These are phyloP conservation scores for Alnus glutinosa DNA, from an alignment of 306 rosid species.

Conservation along the genomic window DNA sequence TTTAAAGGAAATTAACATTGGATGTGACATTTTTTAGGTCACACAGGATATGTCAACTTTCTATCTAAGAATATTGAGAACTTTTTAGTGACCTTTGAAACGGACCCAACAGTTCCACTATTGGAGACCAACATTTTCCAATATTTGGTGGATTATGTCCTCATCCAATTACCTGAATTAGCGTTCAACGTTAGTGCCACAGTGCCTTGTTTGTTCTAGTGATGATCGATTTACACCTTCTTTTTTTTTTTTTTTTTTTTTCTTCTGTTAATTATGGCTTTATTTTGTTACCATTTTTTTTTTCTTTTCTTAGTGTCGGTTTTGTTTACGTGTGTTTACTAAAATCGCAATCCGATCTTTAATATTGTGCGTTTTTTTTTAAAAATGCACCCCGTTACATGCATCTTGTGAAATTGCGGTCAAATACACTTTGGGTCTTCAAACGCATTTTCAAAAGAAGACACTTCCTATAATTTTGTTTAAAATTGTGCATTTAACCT, in stretches of 20 bases:
- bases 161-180: constrained; percentile 24
- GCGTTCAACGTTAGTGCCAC: not conserved
- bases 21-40: constrained; percentile 29
- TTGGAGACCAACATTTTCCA: constrained; percentile 16
- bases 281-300: too few species aligned
- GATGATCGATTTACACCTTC: not conserved
- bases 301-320: too few species aligned
- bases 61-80: constrained; percentile 8
- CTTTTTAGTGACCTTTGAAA: constrained; percentile 18
- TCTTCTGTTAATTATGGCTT: not conserved
- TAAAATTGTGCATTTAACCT: too few species aligned
- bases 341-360: too few species aligned
- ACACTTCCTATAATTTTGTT: too few species aligned
- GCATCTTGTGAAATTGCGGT: too few species aligned
- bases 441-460: too few species aligned
- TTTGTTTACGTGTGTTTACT: too few species aligned
- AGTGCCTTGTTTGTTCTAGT: not conserved
- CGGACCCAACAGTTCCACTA: constrained; percentile 28
- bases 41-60: constrained; percentile 20
- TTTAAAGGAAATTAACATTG: not conserved
- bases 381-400: too few species aligned
- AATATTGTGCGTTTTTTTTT: too few species aligned
- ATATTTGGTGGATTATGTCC: constrained; percentile 17
- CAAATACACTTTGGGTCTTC: too few species aligned
- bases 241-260: not conserved